These are phyloP conservation scores for Gautieria morchelliformis DNA, from an alignment of 768 basidiomycete genomes.

Conservation along the genomic window DNA sequence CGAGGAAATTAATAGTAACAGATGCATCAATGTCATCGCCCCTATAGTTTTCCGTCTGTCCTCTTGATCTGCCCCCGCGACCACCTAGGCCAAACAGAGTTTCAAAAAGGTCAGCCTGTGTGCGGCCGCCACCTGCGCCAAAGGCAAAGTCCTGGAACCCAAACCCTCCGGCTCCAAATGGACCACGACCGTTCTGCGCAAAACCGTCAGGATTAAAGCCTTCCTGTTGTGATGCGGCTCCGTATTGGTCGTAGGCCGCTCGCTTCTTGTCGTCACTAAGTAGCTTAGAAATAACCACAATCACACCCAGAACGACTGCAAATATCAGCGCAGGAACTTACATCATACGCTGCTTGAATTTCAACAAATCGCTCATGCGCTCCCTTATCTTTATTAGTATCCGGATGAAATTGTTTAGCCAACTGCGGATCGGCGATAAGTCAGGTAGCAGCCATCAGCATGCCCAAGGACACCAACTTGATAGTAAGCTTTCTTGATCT, in stretches of 20 bases:
- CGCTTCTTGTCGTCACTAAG: slow-evolving; percentile 94
- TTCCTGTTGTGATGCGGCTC: slow-evolving; percentile 82
- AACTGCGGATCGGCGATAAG: slow-evolving; percentile 35
- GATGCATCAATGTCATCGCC: slow-evolving; percentile 79
- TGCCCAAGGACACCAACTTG: slow-evolving; percentile 44
- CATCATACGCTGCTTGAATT: slow-evolving; percentile 96
- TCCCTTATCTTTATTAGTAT: slow-evolving; percentile 87
- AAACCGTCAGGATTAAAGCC: slow-evolving; percentile 92
- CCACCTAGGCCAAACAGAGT: slow-evolving; percentile 72
- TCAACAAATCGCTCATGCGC: slow-evolving; percentile 92
- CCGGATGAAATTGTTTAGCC: slow-evolving; percentile 96
- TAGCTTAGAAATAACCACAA: slow-evolving; percentile 37
- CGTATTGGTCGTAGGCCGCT: slow-evolving; percentile 84
- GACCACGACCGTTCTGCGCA: slow-evolving; percentile 31
- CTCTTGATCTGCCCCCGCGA: slow-evolving; percentile 30
- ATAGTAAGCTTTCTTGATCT: slow-evolving; percentile 98
- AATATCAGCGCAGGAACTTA: slow-evolving; percentile 28
- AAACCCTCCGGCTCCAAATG: slow-evolving; percentile 53
- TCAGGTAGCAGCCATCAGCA: not conserved
- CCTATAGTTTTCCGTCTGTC: slow-evolving; percentile 33
- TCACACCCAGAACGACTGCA: not conserved
- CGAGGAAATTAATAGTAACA: slow-evolving; percentile 76
- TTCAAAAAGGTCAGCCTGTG: slow-evolving; percentile 68
- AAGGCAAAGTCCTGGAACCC: slow-evolving; percentile 71
- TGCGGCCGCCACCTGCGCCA: slow-evolving; percentile 29